Base-by-base conservation (phyloP, 176 grass and related monocot genomes). In the Areca catechu region DNA sequence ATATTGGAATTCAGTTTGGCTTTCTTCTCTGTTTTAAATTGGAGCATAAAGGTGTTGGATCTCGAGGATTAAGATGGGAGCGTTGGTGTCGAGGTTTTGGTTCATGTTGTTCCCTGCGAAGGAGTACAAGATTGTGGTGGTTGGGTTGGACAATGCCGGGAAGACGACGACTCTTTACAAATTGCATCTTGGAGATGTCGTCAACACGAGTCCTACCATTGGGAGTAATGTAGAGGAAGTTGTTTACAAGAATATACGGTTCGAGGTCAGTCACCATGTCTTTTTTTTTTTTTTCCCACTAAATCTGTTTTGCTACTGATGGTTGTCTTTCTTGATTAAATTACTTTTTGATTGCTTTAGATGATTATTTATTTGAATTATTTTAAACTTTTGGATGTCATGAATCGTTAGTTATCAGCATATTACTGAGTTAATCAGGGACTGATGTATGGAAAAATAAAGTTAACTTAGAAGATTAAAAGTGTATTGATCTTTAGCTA, bases 191-290 rank as follows among this genome's bases (percentile, higher is more conserved):
- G 93, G 93, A 55, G 88, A 98, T 76, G 93, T 89, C 20, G 88
- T 98, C 28, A 98, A 85, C 73, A 89, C 84, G 25, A 89, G 77
- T 10, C 93, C 93, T 48, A 98, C 88, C 65, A 85, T 98, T 65
- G 93, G 88, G 50, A 98, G 93, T 81, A 98, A 98, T 72, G 88
- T 98, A 62, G 88, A 98, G 73, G 93, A 98, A 76, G 88, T 98
- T 52, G 84, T 98, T 49, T 98, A 89, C 74, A 98, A 98, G 81
- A 98, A 98, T 65, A 90, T 98, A 23, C 84, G 93, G 3, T 98
- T 98, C 27, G 84, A 98, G 88, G 93, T 98, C 23, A 28, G 78
- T 22, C 16, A 18, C n/a, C 16, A 0, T 24, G 24, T 16, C 19
- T 54, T 19, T 4, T 43, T 16, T n/a, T n/a, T n/a, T n/a, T 68